These are phyloP conservation scores for Podospora pseudoanserina DNA, from an alignment of 495 filamentous ascomycete genomes.

Conservation along the genomic window DNA sequence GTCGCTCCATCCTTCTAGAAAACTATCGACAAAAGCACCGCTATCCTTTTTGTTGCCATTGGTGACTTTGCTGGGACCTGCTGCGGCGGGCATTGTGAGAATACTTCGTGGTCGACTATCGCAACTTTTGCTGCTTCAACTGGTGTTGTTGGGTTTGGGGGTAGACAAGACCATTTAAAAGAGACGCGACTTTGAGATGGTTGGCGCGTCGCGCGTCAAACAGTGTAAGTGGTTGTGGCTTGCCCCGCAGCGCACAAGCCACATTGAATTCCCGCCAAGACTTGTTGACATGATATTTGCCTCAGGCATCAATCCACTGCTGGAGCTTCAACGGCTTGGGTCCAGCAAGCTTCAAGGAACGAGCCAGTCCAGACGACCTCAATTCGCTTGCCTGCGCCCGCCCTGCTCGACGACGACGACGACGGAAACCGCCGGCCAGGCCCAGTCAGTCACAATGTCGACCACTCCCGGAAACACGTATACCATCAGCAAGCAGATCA, in stretches of 20 bases:
- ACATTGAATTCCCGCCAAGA: conserved; percentile 1
- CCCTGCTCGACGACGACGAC: conserved; percentile 27
- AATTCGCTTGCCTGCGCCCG: background rate
- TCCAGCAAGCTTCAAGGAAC: conserved; percentile 8
- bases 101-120: background rate
- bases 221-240: conserved; percentile 15
- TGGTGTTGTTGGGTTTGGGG: background rate
- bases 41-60: background rate
- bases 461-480: conserved; percentile 55
- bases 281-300: background rate
- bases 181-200: background rate
- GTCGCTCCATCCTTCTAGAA: conserved; percentile 14
- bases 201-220: conserved; percentile 7
- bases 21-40: conserved; percentile 1
- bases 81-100: background rate
- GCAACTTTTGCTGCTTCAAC: background rate
- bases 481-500: conserved; percentile 64
- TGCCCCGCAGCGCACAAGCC: background rate
- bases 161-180: background rate
- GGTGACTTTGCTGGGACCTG: background rate
- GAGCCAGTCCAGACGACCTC: background rate
- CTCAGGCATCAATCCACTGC: background rate
- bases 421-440: conserved; percentile 7
- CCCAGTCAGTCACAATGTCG: conserved; percentile 53
- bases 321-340: conserved; percentile 6